Conservation (phyloP, 768 basidiomycete species). For the Suillus hirtellus region DNA sequence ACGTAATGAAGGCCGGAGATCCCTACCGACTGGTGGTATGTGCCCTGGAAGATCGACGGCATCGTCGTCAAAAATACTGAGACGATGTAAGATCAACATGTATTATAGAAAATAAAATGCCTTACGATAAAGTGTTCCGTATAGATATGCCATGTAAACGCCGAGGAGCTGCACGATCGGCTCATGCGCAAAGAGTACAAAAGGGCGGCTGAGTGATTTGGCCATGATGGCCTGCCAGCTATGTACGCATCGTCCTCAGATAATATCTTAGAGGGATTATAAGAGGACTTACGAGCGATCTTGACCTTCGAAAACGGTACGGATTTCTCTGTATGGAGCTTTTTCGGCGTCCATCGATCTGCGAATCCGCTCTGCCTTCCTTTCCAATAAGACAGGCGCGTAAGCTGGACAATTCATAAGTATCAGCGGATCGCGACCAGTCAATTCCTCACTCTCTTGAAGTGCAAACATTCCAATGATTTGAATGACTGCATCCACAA, state of each 20-base stretch:
- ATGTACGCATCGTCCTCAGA: not conserved
- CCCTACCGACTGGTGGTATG: conserved; percentile 49
- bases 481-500: conserved; percentile 57
- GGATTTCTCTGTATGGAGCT: conserved; percentile 36
- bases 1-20: conserved; percentile 43
- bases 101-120: conserved; percentile 7
- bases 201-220: conserved; percentile 64
- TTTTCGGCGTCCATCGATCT: conserved; percentile 51
- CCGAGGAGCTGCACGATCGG: conserved; percentile 66
- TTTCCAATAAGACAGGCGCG: conserved; percentile 38
- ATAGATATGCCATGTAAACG: conserved; percentile 69
- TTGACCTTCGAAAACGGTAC: conserved; percentile 48
- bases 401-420: conserved; percentile 20
- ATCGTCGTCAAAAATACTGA: conserved; percentile 70
- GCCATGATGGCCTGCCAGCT: conserved; percentile 56
- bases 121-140: conserved; percentile 60
- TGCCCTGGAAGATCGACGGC: conserved; percentile 53
- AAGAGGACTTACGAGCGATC: conserved; percentile 44
- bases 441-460: conserved; percentile 54
- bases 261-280: not conserved
- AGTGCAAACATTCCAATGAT: conserved; percentile 55
- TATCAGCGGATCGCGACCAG: conserved; percentile 18
- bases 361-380: conserved; percentile 50
- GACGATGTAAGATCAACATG: not conserved
- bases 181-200: conserved; percentile 58